Evolutionary conservation across 768 basidiomycete genomes (phyloP), one percentile per base, ranked within the genome.

Genomic region (Rhizopogon roseolus): DNA sequence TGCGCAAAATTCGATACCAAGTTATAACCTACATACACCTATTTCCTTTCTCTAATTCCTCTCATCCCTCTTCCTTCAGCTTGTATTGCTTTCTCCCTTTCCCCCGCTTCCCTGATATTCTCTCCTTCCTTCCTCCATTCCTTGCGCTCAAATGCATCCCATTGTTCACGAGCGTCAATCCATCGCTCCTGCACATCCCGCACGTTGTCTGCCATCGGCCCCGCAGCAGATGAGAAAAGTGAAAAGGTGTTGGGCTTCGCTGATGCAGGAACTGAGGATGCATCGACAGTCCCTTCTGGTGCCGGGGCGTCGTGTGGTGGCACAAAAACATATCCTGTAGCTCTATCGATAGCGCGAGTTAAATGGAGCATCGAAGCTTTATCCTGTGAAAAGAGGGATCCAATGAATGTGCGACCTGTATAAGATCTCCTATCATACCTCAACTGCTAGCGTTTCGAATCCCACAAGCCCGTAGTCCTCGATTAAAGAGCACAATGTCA

Each of bases 391-490:
- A 10, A 8, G 32, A 43, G 32, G 39, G n/a, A 34, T 28, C 34
- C 34, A n/a, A 41, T n/a, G 6, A n/a, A 41, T n/a, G 5, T n/a
- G n/a, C 32, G 6, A 11, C 16, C 17, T 4, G 14, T n/a, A 27
- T 28, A 39, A 41, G 13, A 17, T n/a, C 27, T 13, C 34, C 49
- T 42, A 6, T 61, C 80, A 51, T 58, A 90, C 92, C 78, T 99
- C 97, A 11, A 99, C 94, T 0, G 95, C 94, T 1, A 99, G 78
- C 0, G 97, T 98, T 71, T 98, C 95, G 60, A 99, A 99, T 1
- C 92, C 90, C 14, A 99, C 93, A 16, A 98, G 80, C 36, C 86
- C 79, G 66, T 84, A 98, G 65, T 98, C 96, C 65, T 98, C 94
- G 39, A 98, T 83, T n/a, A 98, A 68, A 13, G 89, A 93, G 54